Conservation (phyloP, 148 eudicot genomes). For the Arbutus unedo region DNA sequence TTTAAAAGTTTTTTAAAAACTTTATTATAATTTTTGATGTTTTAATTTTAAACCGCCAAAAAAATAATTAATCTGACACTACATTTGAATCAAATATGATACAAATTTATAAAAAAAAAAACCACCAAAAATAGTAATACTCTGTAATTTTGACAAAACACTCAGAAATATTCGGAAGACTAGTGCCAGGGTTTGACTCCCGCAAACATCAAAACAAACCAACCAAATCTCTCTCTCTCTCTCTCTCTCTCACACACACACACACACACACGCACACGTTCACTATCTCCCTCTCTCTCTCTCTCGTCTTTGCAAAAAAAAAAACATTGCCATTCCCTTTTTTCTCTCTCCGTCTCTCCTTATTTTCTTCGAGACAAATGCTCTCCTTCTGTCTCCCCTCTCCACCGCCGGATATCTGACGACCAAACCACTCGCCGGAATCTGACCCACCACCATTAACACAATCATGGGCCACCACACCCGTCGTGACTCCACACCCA, state of each 20-base stretch:
- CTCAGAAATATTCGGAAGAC: neutral
- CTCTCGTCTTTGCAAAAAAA: neutral
- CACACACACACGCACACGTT: neutral
- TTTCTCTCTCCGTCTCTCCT: constrained; percentile 5
- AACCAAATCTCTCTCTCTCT: constrained; percentile 29
- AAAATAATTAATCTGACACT: too few species aligned
- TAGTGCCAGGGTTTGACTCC: neutral
- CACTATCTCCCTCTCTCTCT: too few species aligned
- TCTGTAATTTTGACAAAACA: neutral
- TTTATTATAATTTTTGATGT: too few species aligned
- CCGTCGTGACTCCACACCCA: constrained; percentile 34
- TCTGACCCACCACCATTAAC: constrained; percentile 8
- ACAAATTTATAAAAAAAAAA: too few species aligned
- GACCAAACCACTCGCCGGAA: constrained; percentile 16
- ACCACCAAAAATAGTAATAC: neutral
- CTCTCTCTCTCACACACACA: constrained; percentile 17
- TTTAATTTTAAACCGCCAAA: too few species aligned
- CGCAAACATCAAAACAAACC: neutral
- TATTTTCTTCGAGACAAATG: constrained; percentile 24
- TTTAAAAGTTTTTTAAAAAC: too few species aligned
- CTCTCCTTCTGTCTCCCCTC: constrained; percentile 35
- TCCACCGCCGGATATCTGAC: constrained; percentile 33
- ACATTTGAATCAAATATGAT: too few species aligned
- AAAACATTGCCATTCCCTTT: neutral
- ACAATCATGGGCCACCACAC: constrained; percentile 34